These are phyloP conservation scores for Candida neerlandica DNA, from an alignment of 1,139 yeast species.

Conservation along the genomic window DNA sequence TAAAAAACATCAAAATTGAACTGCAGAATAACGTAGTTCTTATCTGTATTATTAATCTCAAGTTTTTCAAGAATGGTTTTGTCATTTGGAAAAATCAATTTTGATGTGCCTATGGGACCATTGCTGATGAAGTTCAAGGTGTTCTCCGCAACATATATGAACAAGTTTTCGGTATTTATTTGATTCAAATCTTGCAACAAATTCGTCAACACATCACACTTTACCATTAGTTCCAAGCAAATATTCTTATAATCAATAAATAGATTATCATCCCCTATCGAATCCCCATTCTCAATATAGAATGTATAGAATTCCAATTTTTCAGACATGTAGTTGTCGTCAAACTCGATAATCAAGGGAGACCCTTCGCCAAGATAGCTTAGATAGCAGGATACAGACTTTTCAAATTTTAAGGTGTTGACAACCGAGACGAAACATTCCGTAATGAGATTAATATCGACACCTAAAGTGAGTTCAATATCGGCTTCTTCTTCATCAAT, in stretches of 20 bases:
- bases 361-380: conserved; percentile 57
- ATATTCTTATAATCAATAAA: conserved; percentile 52
- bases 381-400: conserved; percentile 33
- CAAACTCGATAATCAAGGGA: conserved; percentile 71
- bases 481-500: conserved; percentile 15
- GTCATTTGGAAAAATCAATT: conserved; percentile 67
- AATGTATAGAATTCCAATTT: conserved; percentile 69
- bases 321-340: conserved; percentile 69
- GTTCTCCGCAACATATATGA: conserved; percentile 34
- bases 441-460: conserved; percentile 39
- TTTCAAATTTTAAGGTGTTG: conserved; percentile 18
- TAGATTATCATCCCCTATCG: conserved; percentile 29
- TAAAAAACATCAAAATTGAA: conserved; percentile 57
- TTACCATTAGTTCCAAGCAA: conserved; percentile 65
- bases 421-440: conserved; percentile 37
- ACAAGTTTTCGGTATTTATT: conserved; percentile 61
- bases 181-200: conserved; percentile 70
- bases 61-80: conserved; percentile 58
- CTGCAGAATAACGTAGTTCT: conserved; percentile 32
- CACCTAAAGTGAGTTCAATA: conserved; percentile 34
- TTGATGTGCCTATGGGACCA: conserved; percentile 71
- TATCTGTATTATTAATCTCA: conserved; percentile 22
- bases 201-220: conserved; percentile 65
- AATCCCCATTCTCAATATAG: conserved; percentile 39
- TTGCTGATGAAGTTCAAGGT: conserved; percentile 59